Conservation (phyloP, 1,139 yeast genomes). For the Barnettozyma hawaiiensis region DNA sequence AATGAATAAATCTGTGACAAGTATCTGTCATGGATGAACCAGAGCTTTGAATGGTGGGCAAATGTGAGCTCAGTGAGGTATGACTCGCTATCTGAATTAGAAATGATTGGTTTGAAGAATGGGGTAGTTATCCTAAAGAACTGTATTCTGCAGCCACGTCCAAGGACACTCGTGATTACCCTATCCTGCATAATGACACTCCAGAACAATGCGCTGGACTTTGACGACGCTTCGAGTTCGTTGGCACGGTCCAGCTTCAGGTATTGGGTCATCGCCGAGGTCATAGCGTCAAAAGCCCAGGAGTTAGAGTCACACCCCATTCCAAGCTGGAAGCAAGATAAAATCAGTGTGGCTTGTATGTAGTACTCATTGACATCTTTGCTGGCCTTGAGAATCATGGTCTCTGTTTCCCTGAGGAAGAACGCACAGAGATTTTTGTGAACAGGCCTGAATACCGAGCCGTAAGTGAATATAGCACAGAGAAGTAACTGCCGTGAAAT, state of each 20-base stretch:
- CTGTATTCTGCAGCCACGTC: constrained; percentile 28
- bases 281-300: constrained; percentile 22
- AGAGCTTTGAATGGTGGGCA: constrained; percentile 24
- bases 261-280: constrained; percentile 18
- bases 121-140: constrained; percentile 26
- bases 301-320: constrained; percentile 20
- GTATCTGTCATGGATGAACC: constrained; percentile 28
- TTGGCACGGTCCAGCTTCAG: constrained; percentile 14
- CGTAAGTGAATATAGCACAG: constrained; percentile 18
- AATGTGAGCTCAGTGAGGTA: constrained; percentile 23
- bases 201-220: constrained; percentile 24
- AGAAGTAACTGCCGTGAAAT: constrained; percentile 17
- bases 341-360: constrained; percentile 14
- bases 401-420: constrained; percentile 15
- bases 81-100: constrained; percentile 22
- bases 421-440: constrained; percentile 8
- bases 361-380: constrained; percentile 13
- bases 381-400: constrained; percentile 15
- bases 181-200: constrained; percentile 28
- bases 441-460: constrained; percentile 11
- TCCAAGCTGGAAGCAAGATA: constrained; percentile 19
- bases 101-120: constrained; percentile 15
- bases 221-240: neutral
- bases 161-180: constrained; percentile 27
- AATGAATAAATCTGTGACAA: constrained; percentile 28